Percentiles rank a stretch among this genome's conserved stretches.
These are phyloP conservation scores for Silene coronaria DNA, from an alignment of 179 eudicot species.

Conservation along the genomic window DNA sequence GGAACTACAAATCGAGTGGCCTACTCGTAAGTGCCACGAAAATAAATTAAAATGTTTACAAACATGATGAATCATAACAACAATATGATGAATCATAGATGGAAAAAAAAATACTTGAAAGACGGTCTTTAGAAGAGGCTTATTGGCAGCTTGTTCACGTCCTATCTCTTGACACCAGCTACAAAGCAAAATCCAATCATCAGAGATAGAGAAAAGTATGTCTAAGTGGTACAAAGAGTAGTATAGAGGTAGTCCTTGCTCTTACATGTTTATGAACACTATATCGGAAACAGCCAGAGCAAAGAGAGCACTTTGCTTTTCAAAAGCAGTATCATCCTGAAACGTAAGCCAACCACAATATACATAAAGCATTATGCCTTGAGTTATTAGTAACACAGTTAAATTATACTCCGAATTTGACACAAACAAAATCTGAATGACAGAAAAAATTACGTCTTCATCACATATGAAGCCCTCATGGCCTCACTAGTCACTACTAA, in stretches of 20 bases:
- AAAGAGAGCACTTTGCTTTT: too few species aligned
- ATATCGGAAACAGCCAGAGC: slow-evolving; percentile 40
- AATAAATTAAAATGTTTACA: not conserved
- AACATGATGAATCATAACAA: not conserved
- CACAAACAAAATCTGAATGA: not conserved
- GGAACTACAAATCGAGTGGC: not conserved
- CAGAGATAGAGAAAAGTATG: too few species aligned
- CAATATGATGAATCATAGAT: too few species aligned
- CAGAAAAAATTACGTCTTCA: not conserved
- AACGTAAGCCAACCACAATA: not conserved
- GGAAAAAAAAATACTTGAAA: slow-evolving; percentile 56
- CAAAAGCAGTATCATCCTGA: slow-evolving; percentile 38
- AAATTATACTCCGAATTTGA: too few species aligned
- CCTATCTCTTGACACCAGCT: slow-evolving; percentile 99
- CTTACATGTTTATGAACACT: slow-evolving; percentile 38
- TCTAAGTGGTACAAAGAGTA: not conserved
- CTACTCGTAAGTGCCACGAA: too few species aligned
- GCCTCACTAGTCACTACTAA: too few species aligned
- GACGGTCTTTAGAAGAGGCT: slow-evolving; percentile 90
- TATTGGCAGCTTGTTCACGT: slow-evolving; percentile 98
- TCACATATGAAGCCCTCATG: too few species aligned
- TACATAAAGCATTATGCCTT: not conserved
- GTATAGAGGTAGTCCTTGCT: not conserved
- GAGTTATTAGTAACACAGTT: not conserved
- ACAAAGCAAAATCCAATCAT: slow-evolving; percentile 2